Base-by-base conservation (phyloP, 805 yeast species). In the Yamadazyma olivae region DNA sequence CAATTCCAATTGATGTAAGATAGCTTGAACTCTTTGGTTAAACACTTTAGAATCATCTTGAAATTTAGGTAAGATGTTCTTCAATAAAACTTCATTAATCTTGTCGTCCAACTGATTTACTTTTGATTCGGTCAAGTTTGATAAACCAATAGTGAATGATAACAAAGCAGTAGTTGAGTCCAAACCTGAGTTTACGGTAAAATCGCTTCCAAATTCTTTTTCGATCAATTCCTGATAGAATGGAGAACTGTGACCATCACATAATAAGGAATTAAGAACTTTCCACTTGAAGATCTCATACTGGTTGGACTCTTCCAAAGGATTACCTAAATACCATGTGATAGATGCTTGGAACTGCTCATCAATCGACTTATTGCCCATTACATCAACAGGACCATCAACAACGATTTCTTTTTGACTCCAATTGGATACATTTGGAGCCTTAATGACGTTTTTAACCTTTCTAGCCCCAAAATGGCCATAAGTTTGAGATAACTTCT, bases 221-320 rank as follows among this genome's bases (percentile, higher is more conserved):
- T 93, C 99, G 37, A 93, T 83, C 37, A 93, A 66, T n/a, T 77
- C 76, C 57, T 89, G 87, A 58, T 90, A 87, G 37, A 93, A 69
- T 5, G 95, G 91, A 5, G 98, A 83, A 9, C 93, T 83, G 53
- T 91, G 98, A 2, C 98, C 98, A 54, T 87, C 96, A 46, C 82
- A 75, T 22, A 93, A 65, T 35, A 93, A 64, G 17, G 81, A 75
- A 15, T 85, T 77, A 32, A 89, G 61, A 7, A 89, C 64, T 39
- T 81, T 82, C 71, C 89, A 67, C 30, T 83, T 70, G 55, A 90
- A 84, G 0, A 88, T 67, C 35, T 79, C 82, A 50, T 84, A 83
- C 7, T 73, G 69, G 32, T 49, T 54, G 2, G 36, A 17, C 48
- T 83, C 81, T 4, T 66, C 68, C 8, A 68, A 53, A 3, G 96